These are phyloP conservation scores for Boletus smithii DNA, from an alignment of 1,284 basidiomycete species.

Conservation along the genomic window DNA sequence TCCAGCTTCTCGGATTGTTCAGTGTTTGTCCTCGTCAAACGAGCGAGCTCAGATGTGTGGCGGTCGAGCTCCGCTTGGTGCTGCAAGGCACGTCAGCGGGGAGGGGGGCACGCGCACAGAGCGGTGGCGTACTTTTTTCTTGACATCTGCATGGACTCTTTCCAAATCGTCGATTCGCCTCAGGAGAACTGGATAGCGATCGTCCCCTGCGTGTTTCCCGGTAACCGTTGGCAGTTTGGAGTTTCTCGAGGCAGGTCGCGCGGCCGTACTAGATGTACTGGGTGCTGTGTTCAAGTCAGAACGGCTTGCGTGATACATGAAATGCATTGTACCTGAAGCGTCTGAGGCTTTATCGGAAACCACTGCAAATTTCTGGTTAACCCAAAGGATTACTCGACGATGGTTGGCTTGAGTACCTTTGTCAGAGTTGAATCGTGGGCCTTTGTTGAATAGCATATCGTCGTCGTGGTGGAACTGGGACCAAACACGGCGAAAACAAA, in stretches of 20 bases:
- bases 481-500: slow-evolving; percentile 26
- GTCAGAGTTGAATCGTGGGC: slow-evolving; percentile 38
- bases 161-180: slow-evolving; percentile 68
- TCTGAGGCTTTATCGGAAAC: slow-evolving; percentile 40
- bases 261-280: slow-evolving; percentile 27
- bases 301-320: not conserved
- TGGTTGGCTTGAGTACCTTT: slow-evolving; percentile 34
- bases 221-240: slow-evolving; percentile 7
- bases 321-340: slow-evolving; percentile 36
- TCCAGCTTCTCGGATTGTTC: slow-evolving; percentile 58
- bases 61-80: slow-evolving; percentile 58
- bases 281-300: slow-evolving; percentile 35
- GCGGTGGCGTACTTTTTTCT: slow-evolving; percentile 51
- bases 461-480: not conserved
- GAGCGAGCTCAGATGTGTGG: slow-evolving; percentile 53
- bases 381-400: not conserved
- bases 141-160: slow-evolving; percentile 58
- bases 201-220: slow-evolving; percentile 26
- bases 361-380: slow-evolving; percentile 12
- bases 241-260: slow-evolving; percentile 12
- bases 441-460: slow-evolving; percentile 40
- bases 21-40: slow-evolving; percentile 43
- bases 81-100: slow-evolving; percentile 35
- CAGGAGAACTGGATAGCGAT: slow-evolving; percentile 54
- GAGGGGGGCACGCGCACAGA: not conserved